Evolutionary conservation across 768 basidiomycete genomes (phyloP).

Genomic region (Neoboletus brunneissimus): DNA sequence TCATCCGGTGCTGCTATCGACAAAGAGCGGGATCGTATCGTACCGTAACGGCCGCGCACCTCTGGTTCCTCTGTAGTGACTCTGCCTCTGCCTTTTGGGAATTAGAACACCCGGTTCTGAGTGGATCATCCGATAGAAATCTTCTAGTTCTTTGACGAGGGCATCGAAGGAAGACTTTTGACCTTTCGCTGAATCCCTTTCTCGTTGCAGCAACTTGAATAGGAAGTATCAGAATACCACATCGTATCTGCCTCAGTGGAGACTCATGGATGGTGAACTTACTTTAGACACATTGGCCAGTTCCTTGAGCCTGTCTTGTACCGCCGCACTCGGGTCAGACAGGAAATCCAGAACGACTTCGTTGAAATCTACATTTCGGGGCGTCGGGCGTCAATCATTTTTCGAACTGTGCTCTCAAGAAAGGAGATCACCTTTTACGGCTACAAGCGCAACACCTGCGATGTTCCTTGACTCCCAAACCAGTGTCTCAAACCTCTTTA

Average conservation of each 20-base stretch:
- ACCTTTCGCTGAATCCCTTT: constrained; percentile 2
- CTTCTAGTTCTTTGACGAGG: constrained; percentile 10
- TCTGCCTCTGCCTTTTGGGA: background rate
- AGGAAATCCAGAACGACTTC: constrained; percentile 21
- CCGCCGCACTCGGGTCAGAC: constrained; percentile 4
- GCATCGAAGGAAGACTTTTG: constrained; percentile 12
- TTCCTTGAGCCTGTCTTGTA: constrained; percentile 16
- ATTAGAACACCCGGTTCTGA: background rate
- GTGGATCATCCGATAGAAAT: background rate
- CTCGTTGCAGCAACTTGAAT: constrained; percentile 12
- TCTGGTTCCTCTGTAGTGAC: background rate
- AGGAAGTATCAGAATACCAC: background rate
- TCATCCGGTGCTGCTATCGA: background rate
- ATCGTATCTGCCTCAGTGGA: background rate
- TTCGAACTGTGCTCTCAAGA: background rate
- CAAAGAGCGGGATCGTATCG: background rate
- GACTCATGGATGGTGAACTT: background rate
- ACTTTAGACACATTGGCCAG: constrained; percentile 10
- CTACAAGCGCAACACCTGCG: constrained; percentile 13
- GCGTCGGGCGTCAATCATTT: background rate
- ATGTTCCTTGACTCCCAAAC: constrained; percentile 20
- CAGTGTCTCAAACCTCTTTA: constrained; percentile 13
- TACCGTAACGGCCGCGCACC: background rate
- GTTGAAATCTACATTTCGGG: constrained; percentile 13
- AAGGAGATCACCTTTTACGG: constrained; percentile 10